Base-by-base conservation (phyloP, 2,329 filamentous ascomycete species). In the Periconia macrospinosa region DNA sequence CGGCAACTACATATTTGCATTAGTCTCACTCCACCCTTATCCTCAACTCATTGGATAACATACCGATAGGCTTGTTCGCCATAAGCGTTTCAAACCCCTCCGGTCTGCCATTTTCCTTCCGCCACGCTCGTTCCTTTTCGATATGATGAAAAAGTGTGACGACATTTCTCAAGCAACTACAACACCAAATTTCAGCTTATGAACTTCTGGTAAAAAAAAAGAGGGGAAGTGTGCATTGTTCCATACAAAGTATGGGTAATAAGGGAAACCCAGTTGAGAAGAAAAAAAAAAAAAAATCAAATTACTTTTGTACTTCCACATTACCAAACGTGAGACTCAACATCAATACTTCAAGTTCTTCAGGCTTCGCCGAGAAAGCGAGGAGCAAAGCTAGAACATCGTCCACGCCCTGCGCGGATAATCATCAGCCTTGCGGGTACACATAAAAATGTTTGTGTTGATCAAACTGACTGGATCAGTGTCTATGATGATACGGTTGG, bases 301-400 rank as follows among this genome's bases (percentile, higher is more conserved):
- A 8, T 77, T 73, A 91, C 89, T 86, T 92, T 58, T 92, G 82
- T 15, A 96, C 85, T 62, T 92, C 86, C 19, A 97, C 90, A 70
- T 99, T 99, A 52, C 94, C 94, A 73, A 94, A 97, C 1, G 92
- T 96, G 55, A 97, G 83, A 1, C 92, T 96, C 52, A 99, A 81
- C 74, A 97, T 83, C 45, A 90, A 75, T 35, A 97, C 80, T 72
- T 97, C 91, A 19, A 97, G 80, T 69, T 97, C 93, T 62, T 96
- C 89, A 0, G 89, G 83, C 20, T 84, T 86, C 33, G 91, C 87
- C 49, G 91, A 89, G 55, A 97, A 84, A 3, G 94, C 92, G 47
- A 97, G 81, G 33, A 99, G 81, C 73, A 97, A 83, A 44, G 92
- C 93, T 57, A 97, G 81, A 50, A 94, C 82, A 81, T 99, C 94